Percentiles rank a stretch among this genome's conserved stretches.
Evolutionary conservation across 768 basidiomycete species (phyloP).

Genomic region (Pleurotus pulmonarius): DNA sequence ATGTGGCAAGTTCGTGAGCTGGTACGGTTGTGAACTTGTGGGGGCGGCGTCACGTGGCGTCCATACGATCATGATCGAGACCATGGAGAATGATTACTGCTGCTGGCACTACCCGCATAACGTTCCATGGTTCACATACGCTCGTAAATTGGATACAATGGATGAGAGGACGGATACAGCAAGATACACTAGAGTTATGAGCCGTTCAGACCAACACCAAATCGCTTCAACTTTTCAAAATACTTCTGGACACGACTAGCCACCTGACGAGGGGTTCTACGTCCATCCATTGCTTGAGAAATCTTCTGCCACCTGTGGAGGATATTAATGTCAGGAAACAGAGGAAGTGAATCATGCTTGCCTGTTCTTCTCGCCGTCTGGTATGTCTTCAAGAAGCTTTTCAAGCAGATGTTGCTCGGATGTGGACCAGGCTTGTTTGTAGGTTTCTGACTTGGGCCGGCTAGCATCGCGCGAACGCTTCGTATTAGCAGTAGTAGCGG

Average conservation of each 20-base stretch:
- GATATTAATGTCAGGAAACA: conserved; percentile 4
- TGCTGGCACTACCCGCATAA: background rate
- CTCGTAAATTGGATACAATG: background rate
- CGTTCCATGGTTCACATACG: background rate
- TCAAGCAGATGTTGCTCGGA: conserved; percentile 78
- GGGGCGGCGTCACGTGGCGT: background rate
- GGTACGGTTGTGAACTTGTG: background rate
- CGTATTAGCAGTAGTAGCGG: conserved; percentile 8
- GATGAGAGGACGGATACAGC: background rate
- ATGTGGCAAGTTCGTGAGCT: conserved; percentile 12
- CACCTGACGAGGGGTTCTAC: conserved; percentile 78
- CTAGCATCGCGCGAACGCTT: conserved; percentile 17
- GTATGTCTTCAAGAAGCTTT: conserved; percentile 69
- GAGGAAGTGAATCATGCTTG: conserved; percentile 23
- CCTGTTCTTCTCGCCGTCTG: conserved; percentile 75
- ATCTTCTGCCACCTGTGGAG: conserved; percentile 71
- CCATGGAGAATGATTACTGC: background rate
- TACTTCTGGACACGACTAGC: conserved; percentile 88
- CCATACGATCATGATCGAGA: background rate
- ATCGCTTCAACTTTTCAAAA: conserved; percentile 78
- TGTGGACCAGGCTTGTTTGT: conserved; percentile 76
- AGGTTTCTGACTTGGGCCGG: conserved; percentile 66
- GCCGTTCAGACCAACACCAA: conserved; percentile 42
- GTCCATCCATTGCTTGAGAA: conserved; percentile 76
- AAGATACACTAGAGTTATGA: background rate